Base-by-base conservation (phyloP, 2,329 filamentous ascomycete species). In the Talaromyces sp. region DNA sequence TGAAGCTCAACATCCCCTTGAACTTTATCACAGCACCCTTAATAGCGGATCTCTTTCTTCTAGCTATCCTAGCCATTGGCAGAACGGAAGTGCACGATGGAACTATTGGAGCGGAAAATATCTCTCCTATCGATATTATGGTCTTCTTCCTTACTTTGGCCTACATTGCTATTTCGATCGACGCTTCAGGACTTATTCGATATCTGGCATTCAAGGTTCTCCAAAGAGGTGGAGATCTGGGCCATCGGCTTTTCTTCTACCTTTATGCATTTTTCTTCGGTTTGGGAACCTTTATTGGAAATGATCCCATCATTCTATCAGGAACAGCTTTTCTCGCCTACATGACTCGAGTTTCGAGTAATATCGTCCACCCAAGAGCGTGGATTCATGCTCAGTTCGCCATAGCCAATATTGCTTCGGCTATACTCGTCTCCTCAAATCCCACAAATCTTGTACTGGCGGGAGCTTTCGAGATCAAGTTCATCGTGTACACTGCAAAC, bases 121-220 rank as follows among this genome's bases (percentile, higher is more conserved):
- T 91, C 60, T 77, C 77, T 2, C 87, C 87, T 0, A 80, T 88
- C 59, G 86, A 90, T 55, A 89, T 90, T 55, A 89, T 90, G 85
- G 73, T 79, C 14, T 90, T 90, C 72, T 90, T 91, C 72, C 76
- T 90, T 39, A 88, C 86, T 0, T 68, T 89, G 39, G 87, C 88
- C 2, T 91, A 90, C 62, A 89, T 90, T 54, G 87, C 88, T 42
- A 89, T 91, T 41, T 90, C 87, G 0, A 88, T 90, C 54, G 88
- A 90, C 58, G 87, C 88, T 2, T 90, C 87, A 0, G 88, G 88
- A 3, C 75, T 90, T 14, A 89, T 90, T 62, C 76, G 87, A 49
- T 90, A 79, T 57, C 67, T 90, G 19, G 87, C 88, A 0, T 89
- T 88, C 75, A 87, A 83, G 55, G 87, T 90, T 0, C 75, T 90